Evolutionary conservation across 2,329 filamentous ascomycete species (phyloP).

Genomic region (Alternaria hordeiaustralica): DNA sequence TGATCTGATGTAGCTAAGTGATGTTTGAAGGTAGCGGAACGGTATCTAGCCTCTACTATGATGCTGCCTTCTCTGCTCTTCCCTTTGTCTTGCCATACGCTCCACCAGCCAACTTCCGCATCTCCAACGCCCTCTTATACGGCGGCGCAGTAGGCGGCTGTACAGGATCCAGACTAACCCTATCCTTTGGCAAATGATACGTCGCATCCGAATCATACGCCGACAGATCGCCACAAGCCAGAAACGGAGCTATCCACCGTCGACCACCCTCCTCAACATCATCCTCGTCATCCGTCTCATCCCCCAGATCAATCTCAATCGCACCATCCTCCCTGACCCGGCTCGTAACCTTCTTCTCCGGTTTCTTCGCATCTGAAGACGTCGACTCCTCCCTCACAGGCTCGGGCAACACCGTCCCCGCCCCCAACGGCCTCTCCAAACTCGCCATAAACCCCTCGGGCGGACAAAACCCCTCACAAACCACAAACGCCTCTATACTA

Average conservation of each 20-base stretch:
- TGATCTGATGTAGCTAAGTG: not conserved
- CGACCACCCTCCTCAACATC: conserved; percentile 53
- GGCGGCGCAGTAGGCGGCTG: conserved; percentile 96
- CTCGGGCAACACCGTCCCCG: conserved; percentile 62
- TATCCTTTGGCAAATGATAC: conserved; percentile 84
- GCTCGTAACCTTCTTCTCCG: conserved; percentile 30
- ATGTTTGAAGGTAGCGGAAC: not conserved
- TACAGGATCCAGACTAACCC: conserved; percentile 87
- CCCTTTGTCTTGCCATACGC: conserved; percentile 75
- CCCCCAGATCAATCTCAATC: conserved; percentile 56
- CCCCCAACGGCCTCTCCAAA: conserved; percentile 75
- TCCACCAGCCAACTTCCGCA: conserved; percentile 76
- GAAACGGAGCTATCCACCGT: conserved; percentile 91
- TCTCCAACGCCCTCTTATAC: conserved; percentile 88
- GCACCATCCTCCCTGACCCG: conserved; percentile 55
- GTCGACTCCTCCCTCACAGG: conserved; percentile 15
- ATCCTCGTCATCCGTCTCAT: conserved; percentile 49
- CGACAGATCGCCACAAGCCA: conserved; percentile 95
- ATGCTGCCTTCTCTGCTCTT: not conserved
- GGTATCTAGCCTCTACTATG: not conserved
- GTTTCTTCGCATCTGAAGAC: not conserved
- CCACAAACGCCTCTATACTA: conserved; percentile 95
- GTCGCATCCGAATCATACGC: conserved; percentile 96
- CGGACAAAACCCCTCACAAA: conserved; percentile 87
- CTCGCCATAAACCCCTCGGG: conserved; percentile 78